These are phyloP conservation scores for Coemansia sp. DNA, from an alignment of 192 early-diverging fungal species.

Conservation along the genomic window DNA sequence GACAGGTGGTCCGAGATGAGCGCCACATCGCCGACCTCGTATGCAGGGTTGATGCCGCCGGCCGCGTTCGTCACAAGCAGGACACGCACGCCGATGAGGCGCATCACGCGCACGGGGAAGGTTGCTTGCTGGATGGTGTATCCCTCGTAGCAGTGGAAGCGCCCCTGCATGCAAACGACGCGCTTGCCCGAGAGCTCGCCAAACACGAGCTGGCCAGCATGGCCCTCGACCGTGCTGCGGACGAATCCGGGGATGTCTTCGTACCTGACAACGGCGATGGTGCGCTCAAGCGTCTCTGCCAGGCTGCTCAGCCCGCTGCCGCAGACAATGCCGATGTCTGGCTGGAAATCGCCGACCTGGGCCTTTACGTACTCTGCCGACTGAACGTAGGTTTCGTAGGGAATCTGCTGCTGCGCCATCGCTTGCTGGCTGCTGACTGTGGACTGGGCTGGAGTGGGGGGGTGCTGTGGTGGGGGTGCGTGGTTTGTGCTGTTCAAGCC, in stretches of 20 bases:
- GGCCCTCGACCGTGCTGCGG: slow-evolving; percentile 60
- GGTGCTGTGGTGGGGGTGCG: too few species aligned
- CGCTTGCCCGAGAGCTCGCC: slow-evolving; percentile 70
- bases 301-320: slow-evolving; percentile 85
- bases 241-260: slow-evolving; percentile 85
- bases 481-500: too few species aligned
- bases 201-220: slow-evolving; percentile 70
- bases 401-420: slow-evolving; percentile 27
- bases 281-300: slow-evolving; percentile 65
- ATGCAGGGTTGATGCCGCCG: slow-evolving; percentile 76
- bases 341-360: slow-evolving; percentile 22
- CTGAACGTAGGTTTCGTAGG: slow-evolving; percentile 36
- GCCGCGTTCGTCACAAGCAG: slow-evolving; percentile 86
- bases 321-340: slow-evolving; percentile 78
- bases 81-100: slow-evolving; percentile 72
- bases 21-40: slow-evolving; percentile 82
- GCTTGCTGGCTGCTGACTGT: background rate
- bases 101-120: slow-evolving; percentile 85
- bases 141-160: slow-evolving; percentile 92
- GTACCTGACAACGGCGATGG: slow-evolving; percentile 65
- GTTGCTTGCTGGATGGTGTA: slow-evolving; percentile 72
- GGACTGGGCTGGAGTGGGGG: too few species aligned
- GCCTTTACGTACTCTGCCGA: slow-evolving; percentile 34
- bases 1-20: slow-evolving; percentile 79
- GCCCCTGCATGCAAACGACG: slow-evolving; percentile 85